These are phyloP conservation scores for Boletellus deceptivus DNA, from an alignment of 1,284 basidiomycete species.

Conservation along the genomic window DNA sequence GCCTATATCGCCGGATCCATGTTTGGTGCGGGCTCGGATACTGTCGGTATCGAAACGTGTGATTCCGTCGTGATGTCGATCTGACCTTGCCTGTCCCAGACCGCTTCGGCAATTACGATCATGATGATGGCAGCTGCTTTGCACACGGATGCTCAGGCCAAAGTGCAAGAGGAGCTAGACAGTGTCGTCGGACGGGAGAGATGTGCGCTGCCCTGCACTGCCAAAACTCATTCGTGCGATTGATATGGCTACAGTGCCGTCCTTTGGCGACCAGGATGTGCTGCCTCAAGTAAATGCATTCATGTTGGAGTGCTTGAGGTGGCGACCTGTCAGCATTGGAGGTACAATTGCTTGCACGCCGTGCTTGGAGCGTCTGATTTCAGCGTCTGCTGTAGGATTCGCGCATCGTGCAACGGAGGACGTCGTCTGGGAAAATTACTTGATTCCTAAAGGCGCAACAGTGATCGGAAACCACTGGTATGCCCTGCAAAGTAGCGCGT, in stretches of 20 bases:
- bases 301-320: constrained; percentile 58
- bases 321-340: constrained; percentile 44
- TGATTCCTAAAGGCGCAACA: constrained; percentile 54
- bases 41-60: constrained; percentile 30
- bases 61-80: not conserved
- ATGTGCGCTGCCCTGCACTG: constrained; percentile 25
- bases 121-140: constrained; percentile 60
- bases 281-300: constrained; percentile 59
- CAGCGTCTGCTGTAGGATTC: constrained; percentile 37
- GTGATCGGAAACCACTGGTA: constrained; percentile 60
- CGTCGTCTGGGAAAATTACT: constrained; percentile 47
- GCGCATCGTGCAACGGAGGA: constrained; percentile 57
- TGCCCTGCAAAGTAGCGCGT: not conserved
- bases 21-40: constrained; percentile 62
- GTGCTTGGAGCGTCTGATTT: not conserved
- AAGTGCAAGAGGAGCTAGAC: constrained; percentile 60
- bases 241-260: constrained; percentile 32
- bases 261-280: constrained; percentile 45
- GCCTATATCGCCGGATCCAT: constrained; percentile 60
- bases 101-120: constrained; percentile 55
- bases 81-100: constrained; percentile 27
- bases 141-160: constrained; percentile 51
- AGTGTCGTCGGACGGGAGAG: constrained; percentile 48
- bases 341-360: not conserved
- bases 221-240: not conserved